These are phyloP conservation scores for Diaporthe ilicicola DNA, from an alignment of 2,329 filamentous ascomycete genomes.

Conservation along the genomic window DNA sequence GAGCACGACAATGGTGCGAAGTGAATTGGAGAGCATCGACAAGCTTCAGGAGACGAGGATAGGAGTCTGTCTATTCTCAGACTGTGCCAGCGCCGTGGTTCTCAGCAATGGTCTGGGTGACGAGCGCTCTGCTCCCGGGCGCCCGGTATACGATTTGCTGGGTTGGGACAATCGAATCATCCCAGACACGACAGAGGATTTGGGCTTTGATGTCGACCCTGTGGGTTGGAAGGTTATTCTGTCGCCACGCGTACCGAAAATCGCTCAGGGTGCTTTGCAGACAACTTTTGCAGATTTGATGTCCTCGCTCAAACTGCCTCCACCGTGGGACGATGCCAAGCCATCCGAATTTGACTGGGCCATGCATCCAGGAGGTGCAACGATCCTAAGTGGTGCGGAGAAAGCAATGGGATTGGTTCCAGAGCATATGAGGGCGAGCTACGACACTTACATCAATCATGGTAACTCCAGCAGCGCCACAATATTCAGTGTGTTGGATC, in stretches of 20 bases:
- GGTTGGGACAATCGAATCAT: conserved; percentile 73
- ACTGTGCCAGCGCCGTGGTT: conserved; percentile 73
- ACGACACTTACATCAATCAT: conserved; percentile 72
- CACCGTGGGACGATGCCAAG: conserved; percentile 50
- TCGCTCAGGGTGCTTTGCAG: conserved; percentile 60
- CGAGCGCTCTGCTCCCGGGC: conserved; percentile 36
- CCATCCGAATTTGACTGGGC: conserved; percentile 76
- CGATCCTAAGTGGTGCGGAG: conserved; percentile 72
- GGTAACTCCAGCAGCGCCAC: conserved; percentile 77
- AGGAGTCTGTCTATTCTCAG: conserved; percentile 73
- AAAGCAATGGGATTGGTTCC: conserved; percentile 63
- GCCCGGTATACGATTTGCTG: conserved; percentile 66
- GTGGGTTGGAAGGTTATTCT: conserved; percentile 74
- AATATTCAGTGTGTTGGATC: conserved; percentile 72
- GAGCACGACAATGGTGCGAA: conserved; percentile 67
- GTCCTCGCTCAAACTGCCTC: conserved; percentile 44
- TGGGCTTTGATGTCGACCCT: conserved; percentile 73
- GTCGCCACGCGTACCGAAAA: conserved; percentile 66
- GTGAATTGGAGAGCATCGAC: conserved; percentile 71
- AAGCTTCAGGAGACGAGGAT: conserved; percentile 69
- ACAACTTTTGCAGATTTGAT: conserved; percentile 65
- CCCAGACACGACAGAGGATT: conserved; percentile 67
- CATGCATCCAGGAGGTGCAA: conserved; percentile 74
- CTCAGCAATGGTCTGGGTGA: conserved; percentile 70
- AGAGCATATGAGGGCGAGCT: conserved; percentile 74